Base-by-base conservation (phyloP, 2,329 filamentous ascomycete genomes). In the Zelopaecilomyces penicillatus region DNA sequence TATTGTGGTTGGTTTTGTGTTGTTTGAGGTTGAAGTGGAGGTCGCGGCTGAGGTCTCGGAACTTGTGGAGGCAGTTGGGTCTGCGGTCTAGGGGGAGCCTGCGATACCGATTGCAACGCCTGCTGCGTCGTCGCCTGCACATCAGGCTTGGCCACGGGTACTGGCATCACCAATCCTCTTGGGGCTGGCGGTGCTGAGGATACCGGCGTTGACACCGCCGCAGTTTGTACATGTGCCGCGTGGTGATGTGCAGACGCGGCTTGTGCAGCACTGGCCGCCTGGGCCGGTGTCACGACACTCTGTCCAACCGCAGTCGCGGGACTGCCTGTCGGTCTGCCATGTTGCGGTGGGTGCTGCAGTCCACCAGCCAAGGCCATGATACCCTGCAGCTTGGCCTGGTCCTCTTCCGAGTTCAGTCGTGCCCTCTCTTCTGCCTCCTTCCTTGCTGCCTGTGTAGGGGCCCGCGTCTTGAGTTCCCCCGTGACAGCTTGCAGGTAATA, bases 401-500 rank as follows among this genome's bases (percentile, higher is more conserved):
- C 76, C 45, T 82, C 78, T 40, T 78, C 75, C n/a, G 70, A 70
- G 45, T 72, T 77, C 51, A 75, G 61, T 33, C 75, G 71, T 3
- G 76, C 77, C 39, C 76, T 72, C 60, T 83, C 79, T 56, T 83
- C 81, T 1, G 80, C 79, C 57, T 83, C 81, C 51, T 83, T 83
- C 26, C 80, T 70, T 0, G 80, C 80, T n/a, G 81, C 81, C 58
- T 85, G 81, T 2, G 79, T 83, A 0, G 87, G 87, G 0, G 87
- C 87, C 11, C 87, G 73, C 0, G 89, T 95, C 65, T 93, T 91
- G 33, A 95, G 69, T 64, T 95, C 89, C 4, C 89, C 89, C 0
- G 89, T 95, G 8, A 95, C 89, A 30, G 85, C 86, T 57, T 90
- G 83, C 26, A 95, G 67, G 54, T 93, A 93, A 55, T 86, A 88